These are phyloP conservation scores for Aegilops speltoides DNA, from an alignment of 176 grass and related monocot species.

Conservation along the genomic window DNA sequence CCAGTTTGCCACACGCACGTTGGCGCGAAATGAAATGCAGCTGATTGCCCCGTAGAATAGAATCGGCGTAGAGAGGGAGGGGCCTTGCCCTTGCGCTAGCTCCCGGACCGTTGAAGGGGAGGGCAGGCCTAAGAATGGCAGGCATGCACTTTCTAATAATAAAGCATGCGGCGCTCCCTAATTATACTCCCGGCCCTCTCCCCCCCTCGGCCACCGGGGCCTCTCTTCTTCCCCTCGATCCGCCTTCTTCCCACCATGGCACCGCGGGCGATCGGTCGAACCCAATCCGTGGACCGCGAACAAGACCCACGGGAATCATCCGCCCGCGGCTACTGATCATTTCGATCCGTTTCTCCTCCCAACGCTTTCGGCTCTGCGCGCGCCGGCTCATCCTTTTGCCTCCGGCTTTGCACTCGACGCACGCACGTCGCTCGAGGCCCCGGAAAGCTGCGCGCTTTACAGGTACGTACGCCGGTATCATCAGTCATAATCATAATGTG, in stretches of 20 bases:
- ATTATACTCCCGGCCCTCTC: conserved; percentile 42
- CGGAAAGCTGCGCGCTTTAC: conserved; percentile 38
- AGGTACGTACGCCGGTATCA: conserved; percentile 50
- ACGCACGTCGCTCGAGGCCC: conserved; percentile 27
- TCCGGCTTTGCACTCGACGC: conserved; percentile 12
- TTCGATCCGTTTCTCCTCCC: neutral
- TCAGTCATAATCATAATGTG: neutral
- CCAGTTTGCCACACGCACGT: no score
- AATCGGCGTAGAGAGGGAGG: neutral
- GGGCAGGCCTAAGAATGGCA: conserved; percentile 39
- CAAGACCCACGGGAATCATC: conserved; percentile 19
- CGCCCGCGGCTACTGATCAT: conserved; percentile 32
- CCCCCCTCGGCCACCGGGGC: neutral
- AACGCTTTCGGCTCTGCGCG: neutral
- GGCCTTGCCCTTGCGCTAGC: conserved; percentile 1
- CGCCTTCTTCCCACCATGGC: conserved; percentile 10
- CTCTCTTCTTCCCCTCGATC: conserved; percentile 6
- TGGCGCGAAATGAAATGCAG: no score
- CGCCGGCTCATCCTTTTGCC: conserved; percentile 19
- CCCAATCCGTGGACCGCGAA: conserved; percentile 4
- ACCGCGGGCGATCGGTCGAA: conserved; percentile 15
- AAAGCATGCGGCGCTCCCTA: conserved; percentile 50
- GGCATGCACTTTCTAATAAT: conserved; percentile 50
- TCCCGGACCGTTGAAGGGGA: conserved; percentile 31
- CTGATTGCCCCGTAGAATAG: no score